Evolutionary conservation across 495 filamentous ascomycete genomes (phyloP), one percentile per base, ranked within the genome.

Genomic region (Venustampulla echinocandica): DNA sequence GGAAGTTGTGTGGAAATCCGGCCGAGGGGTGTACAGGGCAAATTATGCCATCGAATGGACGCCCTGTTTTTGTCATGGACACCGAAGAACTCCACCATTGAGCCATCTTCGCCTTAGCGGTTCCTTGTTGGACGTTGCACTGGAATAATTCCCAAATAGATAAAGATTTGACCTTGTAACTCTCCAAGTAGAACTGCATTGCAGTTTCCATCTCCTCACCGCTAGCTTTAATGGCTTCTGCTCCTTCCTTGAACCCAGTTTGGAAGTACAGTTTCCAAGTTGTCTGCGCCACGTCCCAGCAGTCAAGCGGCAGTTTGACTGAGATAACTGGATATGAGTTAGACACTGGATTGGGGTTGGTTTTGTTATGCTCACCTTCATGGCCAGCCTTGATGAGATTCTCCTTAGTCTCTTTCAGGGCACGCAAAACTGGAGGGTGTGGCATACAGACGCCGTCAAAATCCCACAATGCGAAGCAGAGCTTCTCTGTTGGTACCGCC

Each of bases 11-110:
- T 37, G n/a, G 32, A 40, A n/a, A 44, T 17, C 4, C 27, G 10
- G 35, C 43, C 19, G 18, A 38, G 3, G 42, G 25, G 3, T 17
- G 5, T 4, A 21, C 15, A 3, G 42, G 42, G 10, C n/a, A 32
- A 24, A 78, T 65, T 2, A 78, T 19, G 18, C 62, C 74, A 49
- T 79, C 74, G 0, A 73, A 66, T n/a, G 76, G 74, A 21, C 74
- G 61, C 14, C 76, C 76, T 2, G 71, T 80, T 11, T 65, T 64
- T 0, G 74, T 80, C n/a, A 63, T 27, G 21, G 64, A 52, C 0
- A 58, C 65, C 0, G 77, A 82, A 28, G 61, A 73, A 49, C 78
- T 76, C 80, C 80, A 84, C 59, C 80, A 83, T 3, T 17, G n/a
- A 69, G 4, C 47, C 61, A 0, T 70, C 71, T 23, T 47, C 65